Base-by-base conservation (phyloP, 164 flowering plant genomes). In the Stephania yunnanensis region DNA sequence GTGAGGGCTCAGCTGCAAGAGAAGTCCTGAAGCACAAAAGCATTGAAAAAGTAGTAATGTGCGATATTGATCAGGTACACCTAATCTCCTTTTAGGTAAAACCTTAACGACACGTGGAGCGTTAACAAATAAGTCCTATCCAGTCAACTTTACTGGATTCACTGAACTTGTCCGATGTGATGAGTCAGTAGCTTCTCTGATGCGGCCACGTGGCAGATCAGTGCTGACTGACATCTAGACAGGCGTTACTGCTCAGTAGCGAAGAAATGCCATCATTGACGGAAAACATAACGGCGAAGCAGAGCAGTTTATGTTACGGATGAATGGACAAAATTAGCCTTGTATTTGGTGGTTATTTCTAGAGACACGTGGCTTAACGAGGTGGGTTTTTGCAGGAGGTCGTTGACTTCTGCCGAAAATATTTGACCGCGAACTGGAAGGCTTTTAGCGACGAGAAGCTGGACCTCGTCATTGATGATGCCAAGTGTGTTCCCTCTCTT, bases 1-100 rank as follows among this genome's bases (percentile, higher is more conserved):
- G 98, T 0, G 98, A 94, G 81, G 98, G 98, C 5, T 94, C 98
- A 0, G 84, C 97, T 36, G 98, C 95, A 71, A 89, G 98, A 61
- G 98, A 94, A 82, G 82, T 79, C 15, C 88, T 94, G 8, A 88
- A 82, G 83, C 97, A 94, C 84, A 87, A 79, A 25, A 81, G 79
- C 0, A 73, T 94, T 9, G 90, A 92, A 12, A 85, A 85, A 79
- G 93, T 92, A 1, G 91, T 91, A 74, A 93, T 93, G 98, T 93
- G 94, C 81, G 98, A 93, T 69, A 93, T 93, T 13, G 98, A 93
- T 77, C 80, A 88, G 90, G 98, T 92, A 77, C 22, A 19, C 20
- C 42, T 13, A 10, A 74, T 7, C 63, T 20, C 5, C 22, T 71
- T 55, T 19, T 10, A 6, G 7, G 7, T 10, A 3, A 58, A n/a